phyloP scores from a whole-genome alignment of 2,329 filamentous ascomycete species.

The Truncatella angustata region DNA sequence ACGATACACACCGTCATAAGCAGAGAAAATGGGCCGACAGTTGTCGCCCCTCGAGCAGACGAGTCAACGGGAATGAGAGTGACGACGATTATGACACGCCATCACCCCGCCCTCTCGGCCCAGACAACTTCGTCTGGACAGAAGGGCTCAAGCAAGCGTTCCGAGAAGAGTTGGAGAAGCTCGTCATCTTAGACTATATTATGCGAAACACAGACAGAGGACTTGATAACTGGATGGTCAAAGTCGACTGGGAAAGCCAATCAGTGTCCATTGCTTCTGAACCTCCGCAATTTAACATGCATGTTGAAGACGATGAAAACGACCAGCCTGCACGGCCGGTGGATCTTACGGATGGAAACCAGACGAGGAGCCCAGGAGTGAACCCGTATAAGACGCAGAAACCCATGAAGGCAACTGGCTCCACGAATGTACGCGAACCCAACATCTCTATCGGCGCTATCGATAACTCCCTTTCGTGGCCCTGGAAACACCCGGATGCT shows the following conservation, averaged over 20 bases:
- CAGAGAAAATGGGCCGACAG: conserved; percentile 77
- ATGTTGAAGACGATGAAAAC: conserved; percentile 44
- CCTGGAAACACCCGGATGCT: conserved; percentile 97
- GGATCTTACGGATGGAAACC: conserved; percentile 42
- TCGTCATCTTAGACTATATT: conserved; percentile 97
- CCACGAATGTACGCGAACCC: conserved; percentile 46
- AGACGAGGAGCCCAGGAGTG: conserved; percentile 40
- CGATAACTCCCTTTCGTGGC: conserved; percentile 97
- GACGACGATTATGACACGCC: conserved; percentile 42
- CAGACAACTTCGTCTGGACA: conserved; percentile 77
- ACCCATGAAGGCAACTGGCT: conserved; percentile 75
- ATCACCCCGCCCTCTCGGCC: conserved; percentile 37
- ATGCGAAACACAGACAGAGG: conserved; percentile 98
- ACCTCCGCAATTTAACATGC: conserved; percentile 66
- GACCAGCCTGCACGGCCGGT: conserved; percentile 60
- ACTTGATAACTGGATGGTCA: conserved; percentile 99
- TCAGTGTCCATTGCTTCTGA: conserved; percentile 85
- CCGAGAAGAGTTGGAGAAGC: conserved; percentile 90
- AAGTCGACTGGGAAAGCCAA: conserved; percentile 81
- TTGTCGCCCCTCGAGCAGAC: conserved; percentile 63
- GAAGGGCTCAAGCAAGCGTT: conserved; percentile 86
- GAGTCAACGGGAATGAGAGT: conserved; percentile 44
- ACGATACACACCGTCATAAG: conserved; percentile 64
- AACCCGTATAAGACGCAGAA: conserved; percentile 76
- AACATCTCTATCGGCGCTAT: conserved; percentile 84